These are phyloP conservation scores for Debaryomyces nepalensis DNA, from an alignment of 1,139 yeast species.

Conservation along the genomic window DNA sequence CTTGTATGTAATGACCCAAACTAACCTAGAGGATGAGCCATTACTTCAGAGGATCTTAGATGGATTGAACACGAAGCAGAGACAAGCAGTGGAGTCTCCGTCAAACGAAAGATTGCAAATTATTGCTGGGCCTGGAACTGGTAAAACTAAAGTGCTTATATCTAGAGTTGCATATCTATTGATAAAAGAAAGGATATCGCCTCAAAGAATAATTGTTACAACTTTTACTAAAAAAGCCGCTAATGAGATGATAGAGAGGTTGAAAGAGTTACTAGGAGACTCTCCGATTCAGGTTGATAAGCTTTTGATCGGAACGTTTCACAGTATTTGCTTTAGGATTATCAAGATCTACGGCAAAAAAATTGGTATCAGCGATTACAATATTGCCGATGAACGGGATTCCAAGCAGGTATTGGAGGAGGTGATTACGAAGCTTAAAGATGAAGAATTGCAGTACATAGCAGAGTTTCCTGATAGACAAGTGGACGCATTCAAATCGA, in stretches of 20 bases:
- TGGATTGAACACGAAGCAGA: slow-evolving; percentile 61
- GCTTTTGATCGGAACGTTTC: slow-evolving; percentile 83
- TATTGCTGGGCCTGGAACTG: slow-evolving; percentile 92
- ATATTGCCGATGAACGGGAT: slow-evolving; percentile 73
- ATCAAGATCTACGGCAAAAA: slow-evolving; percentile 59
- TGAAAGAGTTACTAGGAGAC: slow-evolving; percentile 44
- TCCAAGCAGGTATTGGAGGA: slow-evolving; percentile 52
- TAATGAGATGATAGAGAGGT: slow-evolving; percentile 72
- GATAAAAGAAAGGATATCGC: slow-evolving; percentile 52
- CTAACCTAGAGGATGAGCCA: background rate
- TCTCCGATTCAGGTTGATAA: slow-evolving; percentile 41
- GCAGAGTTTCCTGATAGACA: slow-evolving; percentile 23
- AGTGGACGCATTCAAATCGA: slow-evolving; percentile 18
- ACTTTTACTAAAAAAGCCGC: slow-evolving; percentile 94
- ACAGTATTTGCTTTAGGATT: slow-evolving; percentile 71
- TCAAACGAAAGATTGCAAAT: slow-evolving; percentile 64
- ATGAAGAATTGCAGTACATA: slow-evolving; percentile 34
- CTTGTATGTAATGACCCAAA: slow-evolving; percentile 3
- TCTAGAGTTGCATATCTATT: slow-evolving; percentile 77
- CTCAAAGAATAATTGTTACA: slow-evolving; percentile 73
- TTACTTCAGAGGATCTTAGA: slow-evolving; percentile 14
- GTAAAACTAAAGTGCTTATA: slow-evolving; percentile 81
- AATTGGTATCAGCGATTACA: slow-evolving; percentile 53
- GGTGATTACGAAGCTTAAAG: slow-evolving; percentile 39
- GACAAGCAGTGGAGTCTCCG: slow-evolving; percentile 62